These are phyloP conservation scores for Ogataea salicorniae DNA, from an alignment of 805 yeast genomes.

Conservation along the genomic window DNA sequence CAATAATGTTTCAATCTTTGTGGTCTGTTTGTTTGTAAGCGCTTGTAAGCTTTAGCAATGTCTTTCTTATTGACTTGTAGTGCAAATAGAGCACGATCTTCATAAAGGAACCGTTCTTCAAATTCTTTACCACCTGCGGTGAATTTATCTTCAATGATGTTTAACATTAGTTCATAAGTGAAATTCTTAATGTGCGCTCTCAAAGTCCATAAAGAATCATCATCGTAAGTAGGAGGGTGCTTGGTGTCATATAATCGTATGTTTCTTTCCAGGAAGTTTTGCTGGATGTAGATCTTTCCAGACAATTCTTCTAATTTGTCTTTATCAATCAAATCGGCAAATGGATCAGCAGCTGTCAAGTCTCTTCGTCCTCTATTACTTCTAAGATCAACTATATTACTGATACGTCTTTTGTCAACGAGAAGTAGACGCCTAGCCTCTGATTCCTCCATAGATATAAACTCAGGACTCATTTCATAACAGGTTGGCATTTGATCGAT, in stretches of 20 bases:
- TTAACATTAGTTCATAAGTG: conserved; percentile 12
- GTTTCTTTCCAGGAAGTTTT: neutral
- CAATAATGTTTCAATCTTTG: conserved; percentile 14
- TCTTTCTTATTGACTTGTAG: conserved; percentile 6
- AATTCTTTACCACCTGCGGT: no score
- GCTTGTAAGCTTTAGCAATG: conserved; percentile 4
- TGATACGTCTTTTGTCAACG: conserved; percentile 1
- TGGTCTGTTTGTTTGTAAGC: conserved; percentile 6
- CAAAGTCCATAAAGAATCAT: conserved; percentile 10
- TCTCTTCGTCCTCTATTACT: neutral
- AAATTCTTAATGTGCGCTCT: conserved; percentile 8
- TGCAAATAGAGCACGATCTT: no score
- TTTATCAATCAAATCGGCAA: conserved; percentile 12
- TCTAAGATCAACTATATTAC: no score
- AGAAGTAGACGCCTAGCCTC: conserved; percentile 13
- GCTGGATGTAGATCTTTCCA: conserved; percentile 4
- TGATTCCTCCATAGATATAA: conserved; percentile 39
- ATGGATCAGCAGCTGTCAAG: neutral
- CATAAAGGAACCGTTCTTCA: no score
- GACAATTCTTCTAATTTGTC: conserved; percentile 9
- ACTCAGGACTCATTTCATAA: conserved; percentile 43
- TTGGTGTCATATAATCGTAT: no score
- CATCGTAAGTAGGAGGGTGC: conserved; percentile 5
- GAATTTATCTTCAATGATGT: conserved; percentile 8
- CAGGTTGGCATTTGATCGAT: conserved; percentile 49